These are phyloP conservation scores for Hansenula anomala DNA, from an alignment of 1,139 yeast species.

Conservation along the genomic window DNA sequence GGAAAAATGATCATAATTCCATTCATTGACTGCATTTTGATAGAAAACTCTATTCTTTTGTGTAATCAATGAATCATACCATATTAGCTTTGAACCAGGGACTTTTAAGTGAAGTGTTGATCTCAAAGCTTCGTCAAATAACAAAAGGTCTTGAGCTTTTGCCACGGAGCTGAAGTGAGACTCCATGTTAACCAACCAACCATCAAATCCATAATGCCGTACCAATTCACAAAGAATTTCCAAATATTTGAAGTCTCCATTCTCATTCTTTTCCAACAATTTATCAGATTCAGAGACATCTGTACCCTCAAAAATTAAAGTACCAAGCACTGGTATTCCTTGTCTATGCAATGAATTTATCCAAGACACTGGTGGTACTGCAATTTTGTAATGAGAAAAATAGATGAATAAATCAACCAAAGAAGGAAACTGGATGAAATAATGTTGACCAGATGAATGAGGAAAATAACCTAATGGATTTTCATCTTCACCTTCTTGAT, in stretches of 20 bases:
- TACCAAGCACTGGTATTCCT: constrained; percentile 32
- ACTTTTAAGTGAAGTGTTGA: constrained; percentile 21
- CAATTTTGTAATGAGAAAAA: constrained; percentile 32
- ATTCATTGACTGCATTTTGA: constrained; percentile 32
- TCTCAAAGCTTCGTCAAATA: constrained; percentile 27
- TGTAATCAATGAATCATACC: constrained; percentile 34
- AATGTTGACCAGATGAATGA: constrained; percentile 28
- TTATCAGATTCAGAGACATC: constrained; percentile 24
- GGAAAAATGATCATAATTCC: constrained; percentile 28
- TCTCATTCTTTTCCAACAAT: constrained; percentile 19
- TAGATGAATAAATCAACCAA: constrained; percentile 32
- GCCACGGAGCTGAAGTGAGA: constrained; percentile 22
- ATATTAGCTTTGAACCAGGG: constrained; percentile 25
- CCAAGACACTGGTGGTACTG: constrained; percentile 36
- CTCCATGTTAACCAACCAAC: constrained; percentile 33
- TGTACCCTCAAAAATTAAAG: constrained; percentile 31
- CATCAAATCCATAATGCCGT: constrained; percentile 31
- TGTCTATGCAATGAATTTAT: constrained; percentile 30
- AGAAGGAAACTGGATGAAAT: constrained; percentile 32
- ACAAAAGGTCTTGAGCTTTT: constrained; percentile 16
- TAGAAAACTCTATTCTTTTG: constrained; percentile 27
- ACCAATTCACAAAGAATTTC: constrained; percentile 22
- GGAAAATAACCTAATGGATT: constrained; percentile 32
- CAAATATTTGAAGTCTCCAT: constrained; percentile 25
- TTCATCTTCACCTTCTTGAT: constrained; percentile 27